Base-by-base conservation (phyloP, 352 stramenopile species). In the Globisporangium solare region DNA sequence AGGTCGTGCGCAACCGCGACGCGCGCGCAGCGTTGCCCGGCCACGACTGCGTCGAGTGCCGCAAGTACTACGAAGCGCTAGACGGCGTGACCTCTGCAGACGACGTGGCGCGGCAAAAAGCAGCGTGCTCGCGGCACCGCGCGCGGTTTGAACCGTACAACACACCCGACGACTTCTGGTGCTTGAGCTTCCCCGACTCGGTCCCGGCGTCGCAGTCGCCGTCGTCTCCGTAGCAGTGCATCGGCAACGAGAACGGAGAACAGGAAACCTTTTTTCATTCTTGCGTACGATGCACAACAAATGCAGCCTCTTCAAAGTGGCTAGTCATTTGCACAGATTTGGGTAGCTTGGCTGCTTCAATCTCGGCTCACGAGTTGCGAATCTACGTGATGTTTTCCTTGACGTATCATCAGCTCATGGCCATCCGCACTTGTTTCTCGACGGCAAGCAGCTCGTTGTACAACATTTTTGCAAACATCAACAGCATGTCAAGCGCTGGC, bases 101-200 rank as follows among this genome's bases (percentile, higher is more conserved):
- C 12, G 63, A 79, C 37, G 56, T 68, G 8, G 46, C 48, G 27
- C 57, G 63, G 21, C 71, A 84, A 18, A 83, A 83, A 59, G 59
- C 67, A 54, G 73, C 68, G 37, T 94, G 83, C 56, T 94, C 83
- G 31, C 79, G 83, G 8, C 83, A 94, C 61, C 83, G 83, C 14
- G 83, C 83, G 8, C 68, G 76, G 48, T 88, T 79, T 35, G 68
- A 89, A 49, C 81, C 77, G 21, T 88, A 88, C 60, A 66, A 89
- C 42, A 94, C 83, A n/a, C 83, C 83, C 7, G 81, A 94, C 51
- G 83, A 90, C 57, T 94, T 93, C 55, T 94, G 83, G 83, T 71
- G 81, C 21, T 62, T 94, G 17, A 94, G 75, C 53, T 94, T 94
- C 61, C 81, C 83, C 2, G 83, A 94, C 55, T 92, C 80, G 31